These are phyloP conservation scores for Mortierella sp. DNA, from an alignment of 371 early-diverging fungal genomes.

Conservation along the genomic window DNA sequence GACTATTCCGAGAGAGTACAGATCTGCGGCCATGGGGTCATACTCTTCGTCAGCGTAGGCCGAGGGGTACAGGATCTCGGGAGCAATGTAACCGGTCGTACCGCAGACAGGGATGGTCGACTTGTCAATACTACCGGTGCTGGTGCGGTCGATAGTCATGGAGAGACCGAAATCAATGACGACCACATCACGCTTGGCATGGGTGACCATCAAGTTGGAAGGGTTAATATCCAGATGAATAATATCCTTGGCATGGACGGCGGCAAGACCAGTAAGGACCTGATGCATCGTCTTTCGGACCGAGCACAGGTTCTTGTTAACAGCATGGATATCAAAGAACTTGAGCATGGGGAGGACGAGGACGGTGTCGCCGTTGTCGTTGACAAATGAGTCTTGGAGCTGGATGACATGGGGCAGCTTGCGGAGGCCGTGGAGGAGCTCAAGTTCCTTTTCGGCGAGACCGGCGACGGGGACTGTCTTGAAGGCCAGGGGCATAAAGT, in stretches of 20 bases:
- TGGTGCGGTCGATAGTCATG: constrained; percentile 40
- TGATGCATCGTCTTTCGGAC: constrained; percentile 56
- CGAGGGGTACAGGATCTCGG: constrained; percentile 69
- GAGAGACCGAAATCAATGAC: constrained; percentile 83
- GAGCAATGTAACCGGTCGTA: constrained; percentile 85
- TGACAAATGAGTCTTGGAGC: constrained; percentile 70
- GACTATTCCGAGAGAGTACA: constrained; percentile 75
- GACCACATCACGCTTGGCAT: constrained; percentile 64
- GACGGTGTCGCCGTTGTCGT: constrained; percentile 65
- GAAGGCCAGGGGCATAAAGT: constrained; percentile 70
- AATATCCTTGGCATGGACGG: constrained; percentile 66
- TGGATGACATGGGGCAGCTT: constrained; percentile 65
- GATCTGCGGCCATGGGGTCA: constrained; percentile 63
- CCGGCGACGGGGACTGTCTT: constrained; percentile 69
- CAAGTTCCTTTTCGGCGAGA: constrained; percentile 67
- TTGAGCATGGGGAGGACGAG: constrained; percentile 70
- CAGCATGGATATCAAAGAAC: constrained; percentile 41
- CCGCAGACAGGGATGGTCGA: constrained; percentile 64
- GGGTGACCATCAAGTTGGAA: constrained; percentile 74
- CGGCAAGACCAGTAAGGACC: constrained; percentile 61
- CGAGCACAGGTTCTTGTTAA: constrained; percentile 47
- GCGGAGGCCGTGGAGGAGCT: constrained; percentile 60
- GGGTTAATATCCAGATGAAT: constrained; percentile 78
- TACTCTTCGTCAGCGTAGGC: constrained; percentile 21
- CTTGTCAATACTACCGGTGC: neutral